Percentiles rank a stretch among this genome's conserved stretches.
These are phyloP conservation scores for Wickerhamomyces mucosus DNA, from an alignment of 805 yeast species.

Conservation along the genomic window DNA sequence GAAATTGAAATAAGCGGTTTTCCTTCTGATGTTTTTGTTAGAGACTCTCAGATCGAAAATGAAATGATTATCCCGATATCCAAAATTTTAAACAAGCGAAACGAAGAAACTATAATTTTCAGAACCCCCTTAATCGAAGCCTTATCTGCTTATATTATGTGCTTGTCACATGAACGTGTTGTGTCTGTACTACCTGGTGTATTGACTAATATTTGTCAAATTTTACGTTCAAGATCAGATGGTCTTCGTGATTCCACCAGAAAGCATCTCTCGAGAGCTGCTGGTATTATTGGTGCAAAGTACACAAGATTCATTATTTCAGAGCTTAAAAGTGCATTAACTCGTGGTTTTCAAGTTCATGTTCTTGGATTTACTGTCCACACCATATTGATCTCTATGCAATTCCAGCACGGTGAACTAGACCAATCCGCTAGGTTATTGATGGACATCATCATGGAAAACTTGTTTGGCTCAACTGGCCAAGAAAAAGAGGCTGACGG, in stretches of 20 bases:
- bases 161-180: constrained; percentile 48
- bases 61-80: constrained; percentile 57
- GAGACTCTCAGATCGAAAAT: constrained; percentile 39
- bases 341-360: constrained; percentile 89
- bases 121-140: constrained; percentile 82
- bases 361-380: constrained; percentile 86
- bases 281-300: constrained; percentile 56
- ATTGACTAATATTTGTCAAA: constrained; percentile 81
- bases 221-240: constrained; percentile 75
- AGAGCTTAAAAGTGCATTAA: constrained; percentile 70
- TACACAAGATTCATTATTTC: constrained; percentile 67
- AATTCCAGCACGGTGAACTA: constrained; percentile 59
- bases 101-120: constrained; percentile 68
- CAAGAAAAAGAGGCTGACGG: constrained; percentile 94
- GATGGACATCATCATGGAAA: constrained; percentile 79
- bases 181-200: constrained; percentile 66
- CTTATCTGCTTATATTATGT: constrained; percentile 52
- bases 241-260: constrained; percentile 83
- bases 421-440: constrained; percentile 55
- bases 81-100: constrained; percentile 49
- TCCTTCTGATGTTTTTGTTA: constrained; percentile 25
- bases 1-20: constrained; percentile 22
- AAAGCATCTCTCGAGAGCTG: constrained; percentile 58
- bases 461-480: constrained; percentile 84
- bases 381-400: constrained; percentile 48